Conservation (phyloP, 331 rosid species). For the Pyracantha coccinea region DNA sequence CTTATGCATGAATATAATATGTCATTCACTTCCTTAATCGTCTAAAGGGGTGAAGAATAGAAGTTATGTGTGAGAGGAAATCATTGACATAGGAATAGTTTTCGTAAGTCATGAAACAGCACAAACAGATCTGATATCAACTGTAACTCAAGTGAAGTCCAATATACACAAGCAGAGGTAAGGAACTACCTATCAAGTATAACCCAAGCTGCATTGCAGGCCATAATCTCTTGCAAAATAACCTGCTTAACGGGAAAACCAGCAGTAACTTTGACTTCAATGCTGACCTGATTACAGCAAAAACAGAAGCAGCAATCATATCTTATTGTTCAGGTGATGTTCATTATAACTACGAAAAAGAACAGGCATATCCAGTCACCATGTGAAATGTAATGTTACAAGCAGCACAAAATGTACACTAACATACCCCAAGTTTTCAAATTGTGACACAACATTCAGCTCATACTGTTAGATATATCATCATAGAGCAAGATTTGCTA, state of each 20-base stretch:
- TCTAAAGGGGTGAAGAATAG: neutral
- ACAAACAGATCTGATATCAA: neutral
- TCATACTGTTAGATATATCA: neutral
- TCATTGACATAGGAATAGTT: no score
- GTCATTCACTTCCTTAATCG: neutral
- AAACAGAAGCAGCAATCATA: neutral
- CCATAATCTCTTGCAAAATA: slow-evolving; percentile 50
- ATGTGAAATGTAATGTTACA: neutral
- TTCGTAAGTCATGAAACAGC: neutral
- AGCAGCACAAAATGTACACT: neutral
- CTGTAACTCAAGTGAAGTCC: neutral
- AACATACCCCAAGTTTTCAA: neutral
- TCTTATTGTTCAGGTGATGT: no score
- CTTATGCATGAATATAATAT: no score
- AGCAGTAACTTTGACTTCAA: slow-evolving; percentile 68
- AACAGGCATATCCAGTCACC: neutral
- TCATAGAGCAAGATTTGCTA: neutral
- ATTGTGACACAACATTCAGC: neutral
- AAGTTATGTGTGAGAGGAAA: neutral
- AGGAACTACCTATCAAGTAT: slow-evolving; percentile 63
- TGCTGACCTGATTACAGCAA: slow-evolving; percentile 38
- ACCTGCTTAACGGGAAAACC: slow-evolving; percentile 69
- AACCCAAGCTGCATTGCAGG: slow-evolving; percentile 57
- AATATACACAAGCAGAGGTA: neutral
- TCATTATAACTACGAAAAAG: neutral